Evolutionary conservation across 2,329 filamentous ascomycete genomes (phyloP), one percentile per base, ranked within the genome.

Genomic region (Alternaria angustiovoidea): DNA sequence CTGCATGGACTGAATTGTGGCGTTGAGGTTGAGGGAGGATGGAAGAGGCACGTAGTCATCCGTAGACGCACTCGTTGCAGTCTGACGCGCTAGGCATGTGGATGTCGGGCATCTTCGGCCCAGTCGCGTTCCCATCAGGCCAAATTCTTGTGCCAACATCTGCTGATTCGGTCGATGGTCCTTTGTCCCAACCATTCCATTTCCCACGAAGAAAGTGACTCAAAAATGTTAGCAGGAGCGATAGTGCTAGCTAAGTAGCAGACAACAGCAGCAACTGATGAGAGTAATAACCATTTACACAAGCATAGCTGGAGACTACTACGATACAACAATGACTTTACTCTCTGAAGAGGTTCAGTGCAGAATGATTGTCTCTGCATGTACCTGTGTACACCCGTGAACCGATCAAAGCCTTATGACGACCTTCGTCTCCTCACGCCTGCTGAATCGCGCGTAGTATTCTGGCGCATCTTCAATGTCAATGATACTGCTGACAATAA

Each of bases 391-490:
- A 36, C 12, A 7, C 7, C 1, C 4, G 38, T 7, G 7, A 5
- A 11, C n/a, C 7, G 6, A 20, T 41, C 38, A 41, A 41, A 20
- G n/a, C 8, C 38, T 41, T 2, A 72, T 70, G 5, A 67, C 53
- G 22, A 71, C 66, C 55, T 73, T 73, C 3, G 49, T 64, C 56
- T 71, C 69, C 18, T 62, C 14, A 5, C 64, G 41, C 26, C 59
- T 30, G 20, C 54, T 38, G 32, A 70, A 70, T 8, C 61, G n/a
- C 26, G n/a, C 24, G 51, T 69, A 73, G 16, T 51, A 60, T 54
- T 67, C 65, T 5, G 65, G 63, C n/a, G 62, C 67, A 39, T 71
- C 59, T 30, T 70, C 66, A 20, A 70, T 64, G 22, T 51, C 54
- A 18, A 70, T 66, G 4, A 49, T 47, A n/a, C 30, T 59, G 22